Evolutionary conservation across 352 stramenopile genomes (phyloP).

Genomic region (Phytophthora lateralis): DNA sequence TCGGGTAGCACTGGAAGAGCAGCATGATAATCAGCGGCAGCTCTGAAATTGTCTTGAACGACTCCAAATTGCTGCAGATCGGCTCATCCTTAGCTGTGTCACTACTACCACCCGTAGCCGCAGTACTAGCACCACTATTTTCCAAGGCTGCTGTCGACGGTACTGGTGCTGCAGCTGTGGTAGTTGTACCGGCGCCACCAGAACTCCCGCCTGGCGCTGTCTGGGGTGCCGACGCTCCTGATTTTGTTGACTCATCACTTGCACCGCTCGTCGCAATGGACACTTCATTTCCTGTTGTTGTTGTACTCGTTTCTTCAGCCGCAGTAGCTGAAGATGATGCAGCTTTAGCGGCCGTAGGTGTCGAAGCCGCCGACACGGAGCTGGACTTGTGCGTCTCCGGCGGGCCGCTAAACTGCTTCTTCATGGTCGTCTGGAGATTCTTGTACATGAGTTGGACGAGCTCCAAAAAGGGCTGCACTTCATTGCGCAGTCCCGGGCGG

Average conservation of each 20-base stretch:
- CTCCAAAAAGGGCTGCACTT: slow-evolving; percentile 91
- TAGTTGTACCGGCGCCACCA: slow-evolving; percentile 4
- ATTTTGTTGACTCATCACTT: slow-evolving; percentile 12
- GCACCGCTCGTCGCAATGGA: slow-evolving; percentile 3
- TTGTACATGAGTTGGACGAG: slow-evolving; percentile 92
- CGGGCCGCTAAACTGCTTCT: slow-evolving; percentile 83
- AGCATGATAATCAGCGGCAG: slow-evolving; percentile 98
- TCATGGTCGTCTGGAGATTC: slow-evolving; percentile 82
- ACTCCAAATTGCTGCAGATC: slow-evolving; percentile 88
- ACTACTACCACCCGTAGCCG: slow-evolving; percentile 7
- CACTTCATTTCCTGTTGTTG: slow-evolving; percentile 9
- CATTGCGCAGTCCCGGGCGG: slow-evolving; percentile 83
- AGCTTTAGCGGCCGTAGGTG: slow-evolving; percentile 28
- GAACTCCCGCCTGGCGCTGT: slow-evolving; percentile 5
- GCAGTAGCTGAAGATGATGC: slow-evolving; percentile 9
- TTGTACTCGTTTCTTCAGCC: slow-evolving; percentile 17
- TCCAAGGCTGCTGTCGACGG: slow-evolving; percentile 6
- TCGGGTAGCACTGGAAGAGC: slow-evolving; percentile 98
- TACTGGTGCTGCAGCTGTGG: slow-evolving; percentile 5
- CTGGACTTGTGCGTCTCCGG: slow-evolving; percentile 40
- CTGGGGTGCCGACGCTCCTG: slow-evolving; percentile 1
- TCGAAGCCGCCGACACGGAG: slow-evolving; percentile 24
- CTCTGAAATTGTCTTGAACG: slow-evolving; percentile 96
- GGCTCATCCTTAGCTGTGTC: slow-evolving; percentile 41
- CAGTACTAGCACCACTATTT: slow-evolving; percentile 15